Evolutionary conservation across 2,329 filamentous ascomycete genomes (phyloP).

Genomic region (Grosmannia serpens): DNA sequence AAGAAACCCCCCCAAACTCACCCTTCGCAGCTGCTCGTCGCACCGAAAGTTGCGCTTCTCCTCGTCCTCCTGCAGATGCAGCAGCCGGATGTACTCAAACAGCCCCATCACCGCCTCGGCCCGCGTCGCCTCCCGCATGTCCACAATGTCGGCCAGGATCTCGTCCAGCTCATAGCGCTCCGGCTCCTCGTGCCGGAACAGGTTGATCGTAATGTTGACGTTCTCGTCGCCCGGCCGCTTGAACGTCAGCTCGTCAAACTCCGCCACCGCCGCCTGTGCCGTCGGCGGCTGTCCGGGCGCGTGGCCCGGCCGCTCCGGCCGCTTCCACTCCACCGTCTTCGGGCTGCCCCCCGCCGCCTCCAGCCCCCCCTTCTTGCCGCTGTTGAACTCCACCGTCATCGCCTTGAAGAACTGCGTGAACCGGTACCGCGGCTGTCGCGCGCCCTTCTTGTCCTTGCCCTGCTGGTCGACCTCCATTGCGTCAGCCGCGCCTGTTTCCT

Average conservation of each 20-base stretch:
- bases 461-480: slow-evolving; percentile 50
- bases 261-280: slow-evolving; percentile 51
- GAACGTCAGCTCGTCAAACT: slow-evolving; percentile 87
- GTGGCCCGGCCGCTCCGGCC: slow-evolving; percentile 48
- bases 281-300: slow-evolving; percentile 17
- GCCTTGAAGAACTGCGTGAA: slow-evolving; percentile 74
- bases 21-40: slow-evolving; percentile 68
- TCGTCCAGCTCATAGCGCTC: slow-evolving; percentile 75
- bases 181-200: slow-evolving; percentile 72
- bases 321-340: slow-evolving; percentile 71
- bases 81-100: slow-evolving; percentile 87
- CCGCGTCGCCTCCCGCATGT: slow-evolving; percentile 76
- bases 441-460: slow-evolving; percentile 13
- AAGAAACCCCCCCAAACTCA: slow-evolving; percentile 35
- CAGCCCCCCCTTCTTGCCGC: slow-evolving; percentile 32
- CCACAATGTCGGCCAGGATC: slow-evolving; percentile 70
- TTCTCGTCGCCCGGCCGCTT: slow-evolving; percentile 89
- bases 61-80: slow-evolving; percentile 83
- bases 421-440: slow-evolving; percentile 27
- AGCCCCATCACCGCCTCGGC: slow-evolving; percentile 82
- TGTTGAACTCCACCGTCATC: slow-evolving; percentile 64
- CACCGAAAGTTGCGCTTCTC: slow-evolving; percentile 89
- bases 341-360: background rate
- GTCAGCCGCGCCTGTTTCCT: slow-evolving; percentile 18
- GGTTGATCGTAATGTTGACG: slow-evolving; percentile 77